Conservation (phyloP, 2,329 filamentous ascomycete genomes). For the Calonectria crousiana region DNA sequence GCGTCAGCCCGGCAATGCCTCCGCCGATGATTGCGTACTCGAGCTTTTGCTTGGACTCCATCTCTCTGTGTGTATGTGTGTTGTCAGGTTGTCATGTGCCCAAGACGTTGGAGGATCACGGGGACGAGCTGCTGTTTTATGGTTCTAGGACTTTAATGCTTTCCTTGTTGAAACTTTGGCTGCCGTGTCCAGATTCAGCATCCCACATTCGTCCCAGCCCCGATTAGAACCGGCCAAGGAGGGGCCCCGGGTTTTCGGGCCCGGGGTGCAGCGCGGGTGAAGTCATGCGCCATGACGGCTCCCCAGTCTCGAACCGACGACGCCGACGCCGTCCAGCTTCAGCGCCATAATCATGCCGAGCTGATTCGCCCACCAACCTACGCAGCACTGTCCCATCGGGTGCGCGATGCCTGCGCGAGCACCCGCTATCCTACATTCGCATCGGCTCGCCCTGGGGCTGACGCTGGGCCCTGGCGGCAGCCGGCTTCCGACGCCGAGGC, state of each 20-base stretch:
- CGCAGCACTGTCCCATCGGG: not conserved
- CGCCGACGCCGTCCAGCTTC: not conserved
- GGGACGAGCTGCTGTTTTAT: not conserved
- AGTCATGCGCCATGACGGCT: not conserved
- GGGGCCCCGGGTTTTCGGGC: slow-evolving; percentile 4
- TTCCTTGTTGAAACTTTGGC: not conserved
- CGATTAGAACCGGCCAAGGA: not conserved
- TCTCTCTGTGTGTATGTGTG: not conserved
- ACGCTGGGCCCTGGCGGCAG: not conserved
- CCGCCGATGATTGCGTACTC: slow-evolving; percentile 62
- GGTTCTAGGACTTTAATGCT: not conserved
- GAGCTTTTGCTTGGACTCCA: slow-evolving; percentile 27
- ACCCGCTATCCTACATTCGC: slow-evolving; percentile 1
- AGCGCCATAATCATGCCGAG: not conserved
- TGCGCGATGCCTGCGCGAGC: not conserved
- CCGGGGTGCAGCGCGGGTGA: not conserved
- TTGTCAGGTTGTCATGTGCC: not conserved
- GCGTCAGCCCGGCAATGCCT: slow-evolving; percentile 63
- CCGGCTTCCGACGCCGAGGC: slow-evolving; percentile 7
- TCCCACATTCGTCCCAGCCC: not conserved
- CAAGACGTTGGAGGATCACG: not conserved
- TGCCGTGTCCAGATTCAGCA: not conserved
- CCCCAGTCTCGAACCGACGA: not conserved
- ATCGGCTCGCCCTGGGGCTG: not conserved
- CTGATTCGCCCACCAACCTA: not conserved